phyloP scores from a whole-genome alignment of 495 filamentous ascomycete species.

The Neurospora sp. region DNA sequence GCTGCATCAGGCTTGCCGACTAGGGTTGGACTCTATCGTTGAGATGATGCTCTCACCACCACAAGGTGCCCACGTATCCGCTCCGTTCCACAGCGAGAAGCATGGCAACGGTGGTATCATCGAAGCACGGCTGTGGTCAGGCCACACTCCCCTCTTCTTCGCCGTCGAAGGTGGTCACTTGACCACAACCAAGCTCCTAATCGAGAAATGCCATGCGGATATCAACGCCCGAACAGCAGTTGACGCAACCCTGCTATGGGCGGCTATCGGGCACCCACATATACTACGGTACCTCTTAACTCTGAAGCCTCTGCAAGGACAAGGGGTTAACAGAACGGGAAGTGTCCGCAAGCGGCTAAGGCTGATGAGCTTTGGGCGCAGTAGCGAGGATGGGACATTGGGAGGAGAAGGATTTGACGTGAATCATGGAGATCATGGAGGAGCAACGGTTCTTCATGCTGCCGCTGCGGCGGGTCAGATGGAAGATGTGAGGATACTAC shows the following conservation, averaged over 20 bases:
- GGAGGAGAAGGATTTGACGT: constrained; percentile 3
- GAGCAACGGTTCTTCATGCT: constrained; percentile 12
- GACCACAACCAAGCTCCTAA: constrained; percentile 18
- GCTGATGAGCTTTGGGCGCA: not conserved
- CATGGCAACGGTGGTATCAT: constrained; percentile 1
- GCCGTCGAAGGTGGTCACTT: constrained; percentile 24
- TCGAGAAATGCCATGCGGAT: constrained; percentile 19
- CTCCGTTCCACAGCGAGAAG: not conserved
- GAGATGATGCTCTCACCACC: constrained; percentile 7
- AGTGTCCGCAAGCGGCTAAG: not conserved
- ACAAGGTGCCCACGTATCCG: not conserved
- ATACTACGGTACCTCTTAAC: constrained; percentile 6
- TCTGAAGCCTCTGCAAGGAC: not conserved
- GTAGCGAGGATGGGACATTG: not conserved
- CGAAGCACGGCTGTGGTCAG: constrained; percentile 7
- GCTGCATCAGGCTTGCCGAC: constrained; percentile 7
- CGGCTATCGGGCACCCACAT: not conserved
- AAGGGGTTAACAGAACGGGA: not conserved
- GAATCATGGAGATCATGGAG: constrained; percentile 9
- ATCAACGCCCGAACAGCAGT: constrained; percentile 8
- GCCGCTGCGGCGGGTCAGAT: constrained; percentile 2
- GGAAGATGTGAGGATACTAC: constrained; percentile 6
- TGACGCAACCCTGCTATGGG: constrained; percentile 6
- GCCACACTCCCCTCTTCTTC: constrained; percentile 13
- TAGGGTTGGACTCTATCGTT: constrained; percentile 3